These are phyloP conservation scores for Prillingera fragicola DNA, from an alignment of 1,284 basidiomycete species.

Conservation along the genomic window DNA sequence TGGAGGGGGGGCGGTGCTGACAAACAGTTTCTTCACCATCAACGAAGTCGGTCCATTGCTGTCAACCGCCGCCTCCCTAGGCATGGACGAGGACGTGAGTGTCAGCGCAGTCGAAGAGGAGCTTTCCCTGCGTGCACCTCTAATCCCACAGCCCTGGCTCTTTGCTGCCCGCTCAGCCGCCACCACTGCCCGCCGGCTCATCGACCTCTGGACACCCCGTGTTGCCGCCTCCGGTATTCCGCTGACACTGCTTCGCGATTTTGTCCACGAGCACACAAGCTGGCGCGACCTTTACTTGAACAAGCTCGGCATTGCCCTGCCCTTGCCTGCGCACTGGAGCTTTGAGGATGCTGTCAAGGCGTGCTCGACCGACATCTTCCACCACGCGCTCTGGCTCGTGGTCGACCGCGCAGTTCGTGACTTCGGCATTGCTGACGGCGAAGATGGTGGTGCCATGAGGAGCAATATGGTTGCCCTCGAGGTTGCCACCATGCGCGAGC, in stretches of 20 bases:
- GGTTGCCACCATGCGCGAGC: conserved; percentile 61
- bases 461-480: conserved; percentile 41
- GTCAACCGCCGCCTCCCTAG: conserved; percentile 7
- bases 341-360: conserved; percentile 74
- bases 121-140: conserved; percentile 3
- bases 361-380: conserved; percentile 76
- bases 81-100: conserved; percentile 53
- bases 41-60: conserved; percentile 2
- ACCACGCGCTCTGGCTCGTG: conserved; percentile 73
- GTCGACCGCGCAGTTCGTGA: conserved; percentile 59
- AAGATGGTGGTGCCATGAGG: conserved; percentile 10
- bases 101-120: no score
- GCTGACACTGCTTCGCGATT: conserved; percentile 56
- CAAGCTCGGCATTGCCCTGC: conserved; percentile 73
- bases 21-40: not conserved
- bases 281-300: conserved; percentile 73
- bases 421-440: conserved; percentile 64
- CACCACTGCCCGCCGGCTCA: conserved; percentile 69
- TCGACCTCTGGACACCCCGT: conserved; percentile 69
- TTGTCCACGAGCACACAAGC: conserved; percentile 59
- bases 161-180: conserved; percentile 69
- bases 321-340: conserved; percentile 79
- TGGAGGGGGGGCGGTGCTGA: no score
- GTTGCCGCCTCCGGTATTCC: conserved; percentile 71
- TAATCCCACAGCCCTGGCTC: conserved; percentile 40